phyloP scores from a whole-genome alignment of 441 rosid genomes.

The Euphorbia corollata region DNA sequence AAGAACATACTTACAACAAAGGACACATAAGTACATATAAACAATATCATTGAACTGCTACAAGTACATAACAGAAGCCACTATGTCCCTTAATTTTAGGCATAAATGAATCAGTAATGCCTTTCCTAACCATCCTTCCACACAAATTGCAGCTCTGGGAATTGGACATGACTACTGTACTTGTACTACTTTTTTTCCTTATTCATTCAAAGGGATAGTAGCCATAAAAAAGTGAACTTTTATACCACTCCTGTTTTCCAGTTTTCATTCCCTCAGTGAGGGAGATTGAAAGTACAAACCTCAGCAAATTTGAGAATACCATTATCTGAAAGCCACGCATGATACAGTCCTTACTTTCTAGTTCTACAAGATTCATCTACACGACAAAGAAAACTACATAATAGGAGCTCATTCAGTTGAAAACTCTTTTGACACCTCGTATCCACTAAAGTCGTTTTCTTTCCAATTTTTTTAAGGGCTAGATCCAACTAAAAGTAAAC shows the following conservation, averaged over 20 bases:
- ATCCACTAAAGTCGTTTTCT: not conserved
- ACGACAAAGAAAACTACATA: not conserved
- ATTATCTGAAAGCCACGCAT: not conserved
- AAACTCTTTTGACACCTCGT: not conserved
- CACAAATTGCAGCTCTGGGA: not conserved
- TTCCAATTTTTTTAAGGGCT: not conserved
- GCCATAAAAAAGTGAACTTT: not conserved
- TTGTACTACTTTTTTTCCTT: not conserved
- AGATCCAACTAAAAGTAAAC: conserved; percentile 5
- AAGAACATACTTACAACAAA: not conserved
- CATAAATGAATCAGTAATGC: not conserved
- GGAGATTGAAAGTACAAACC: not conserved
- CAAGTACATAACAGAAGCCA: not conserved
- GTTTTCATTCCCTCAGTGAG: not conserved
- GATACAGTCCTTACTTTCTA: not conserved
- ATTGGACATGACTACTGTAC: too few species aligned
- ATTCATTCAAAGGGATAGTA: not conserved
- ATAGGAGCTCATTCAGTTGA: not conserved
- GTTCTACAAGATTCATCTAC: not conserved
- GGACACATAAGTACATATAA: not conserved
- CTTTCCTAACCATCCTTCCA: not conserved
- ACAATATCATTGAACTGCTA: not conserved
- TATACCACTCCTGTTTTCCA: not conserved
- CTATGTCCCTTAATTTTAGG: not conserved
- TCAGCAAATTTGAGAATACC: conserved; percentile 2